Evolutionary conservation across 768 basidiomycete genomes (phyloP).

Genomic region (Pisolithus marmoratus): DNA sequence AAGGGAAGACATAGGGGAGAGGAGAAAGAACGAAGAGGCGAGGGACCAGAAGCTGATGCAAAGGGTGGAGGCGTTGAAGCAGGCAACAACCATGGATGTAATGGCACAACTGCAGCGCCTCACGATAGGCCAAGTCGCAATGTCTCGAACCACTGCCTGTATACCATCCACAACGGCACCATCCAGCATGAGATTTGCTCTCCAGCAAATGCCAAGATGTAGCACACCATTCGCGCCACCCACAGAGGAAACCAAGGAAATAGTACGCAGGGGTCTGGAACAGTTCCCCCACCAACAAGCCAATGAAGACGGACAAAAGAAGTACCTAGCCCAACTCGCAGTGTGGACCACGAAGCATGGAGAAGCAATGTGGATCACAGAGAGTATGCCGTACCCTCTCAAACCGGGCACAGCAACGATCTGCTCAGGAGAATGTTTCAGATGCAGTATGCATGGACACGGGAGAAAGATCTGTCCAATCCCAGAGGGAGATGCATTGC

Average conservation of each 20-base stretch:
- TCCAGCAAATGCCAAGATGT: no score
- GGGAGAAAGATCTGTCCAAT: background rate
- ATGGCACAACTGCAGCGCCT: background rate
- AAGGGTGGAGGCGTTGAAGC: no score
- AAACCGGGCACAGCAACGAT: background rate
- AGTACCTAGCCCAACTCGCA: background rate
- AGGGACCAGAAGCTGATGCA: no score
- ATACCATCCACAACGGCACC: no score
- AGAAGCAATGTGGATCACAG: background rate
- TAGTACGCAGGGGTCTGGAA: background rate
- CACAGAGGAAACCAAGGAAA: background rate
- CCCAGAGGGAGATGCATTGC: background rate
- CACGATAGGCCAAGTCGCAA: background rate
- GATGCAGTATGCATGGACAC: background rate
- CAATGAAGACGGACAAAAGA: background rate
- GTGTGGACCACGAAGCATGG: background rate
- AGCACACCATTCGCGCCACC: no score
- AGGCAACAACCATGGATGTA: no score
- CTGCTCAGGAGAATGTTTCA: background rate
- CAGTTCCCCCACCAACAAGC: background rate
- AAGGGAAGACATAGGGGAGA: no score
- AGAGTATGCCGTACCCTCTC: background rate
- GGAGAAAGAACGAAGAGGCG: no score
- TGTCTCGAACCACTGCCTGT: background rate
- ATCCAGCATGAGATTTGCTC: no score